Conservation (phyloP, 176 grass and related monocot genomes). For the Carex littledalei region DNA sequence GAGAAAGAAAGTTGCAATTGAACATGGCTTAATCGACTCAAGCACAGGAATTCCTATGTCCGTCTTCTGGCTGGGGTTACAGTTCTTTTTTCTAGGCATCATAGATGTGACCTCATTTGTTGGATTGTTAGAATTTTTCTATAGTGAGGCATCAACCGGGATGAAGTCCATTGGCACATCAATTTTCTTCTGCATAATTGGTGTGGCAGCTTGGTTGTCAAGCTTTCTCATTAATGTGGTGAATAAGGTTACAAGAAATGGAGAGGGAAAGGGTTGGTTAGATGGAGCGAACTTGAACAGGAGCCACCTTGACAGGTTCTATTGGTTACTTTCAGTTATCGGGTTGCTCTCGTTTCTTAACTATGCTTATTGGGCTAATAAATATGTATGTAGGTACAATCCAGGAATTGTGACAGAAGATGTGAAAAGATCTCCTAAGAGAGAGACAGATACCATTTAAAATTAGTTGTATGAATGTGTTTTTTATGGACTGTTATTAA, state of each 20-base stretch:
- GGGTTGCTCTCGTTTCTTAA: conserved; percentile 32
- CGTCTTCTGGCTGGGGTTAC: conserved; percentile 55
- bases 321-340: conserved; percentile 50
- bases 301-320: conserved; percentile 53
- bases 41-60: conserved; percentile 18
- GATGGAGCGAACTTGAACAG: conserved; percentile 30
- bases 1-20: conserved; percentile 18
- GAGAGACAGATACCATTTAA: conserved; percentile 1
- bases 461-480: conserved; percentile 1
- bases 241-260: conserved; percentile 29
- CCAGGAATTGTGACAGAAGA: conserved; percentile 1
- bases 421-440: conserved; percentile 1
- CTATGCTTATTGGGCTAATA: conserved; percentile 35
- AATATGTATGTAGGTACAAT: conserved; percentile 45
- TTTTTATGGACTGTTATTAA: too few species aligned
- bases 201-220: conserved; percentile 45
- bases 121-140: conserved; percentile 80
- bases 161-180: conserved; percentile 70
- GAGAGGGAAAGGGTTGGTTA: conserved; percentile 33
- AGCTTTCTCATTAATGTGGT: conserved; percentile 43
- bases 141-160: conserved; percentile 41
- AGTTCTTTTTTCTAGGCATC: conserved; percentile 59
- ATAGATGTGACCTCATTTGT: conserved; percentile 59
- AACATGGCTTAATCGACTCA: not conserved
- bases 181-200: conserved; percentile 53